Percentiles rank a stretch among this genome's conserved stretches.
Evolutionary conservation across 352 stramenopile species (phyloP).

Genomic region (Globisporangium parvum): DNA sequence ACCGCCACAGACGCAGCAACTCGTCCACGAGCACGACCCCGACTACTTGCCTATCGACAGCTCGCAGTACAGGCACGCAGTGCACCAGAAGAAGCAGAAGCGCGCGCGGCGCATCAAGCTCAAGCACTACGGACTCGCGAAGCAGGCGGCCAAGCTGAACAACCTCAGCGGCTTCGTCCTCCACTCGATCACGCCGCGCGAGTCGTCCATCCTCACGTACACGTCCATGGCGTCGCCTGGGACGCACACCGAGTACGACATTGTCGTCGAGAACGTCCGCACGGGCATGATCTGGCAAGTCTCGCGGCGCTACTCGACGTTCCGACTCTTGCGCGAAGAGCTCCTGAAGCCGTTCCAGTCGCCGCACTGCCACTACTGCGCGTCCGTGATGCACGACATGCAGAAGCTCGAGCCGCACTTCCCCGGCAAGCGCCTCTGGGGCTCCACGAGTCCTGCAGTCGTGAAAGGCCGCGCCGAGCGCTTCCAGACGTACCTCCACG

Average conservation of each 20-base stretch:
- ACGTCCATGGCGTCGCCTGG: slow-evolving; percentile 33
- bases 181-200: slow-evolving; percentile 52
- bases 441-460: slow-evolving; percentile 34
- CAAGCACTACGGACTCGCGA: slow-evolving; percentile 18
- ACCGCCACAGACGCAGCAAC: slow-evolving; percentile 1
- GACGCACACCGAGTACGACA: slow-evolving; percentile 61
- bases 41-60: slow-evolving; percentile 19
- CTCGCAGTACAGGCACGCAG: slow-evolving; percentile 11
- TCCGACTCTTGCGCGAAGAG: slow-evolving; percentile 56
- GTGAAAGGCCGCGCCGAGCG: slow-evolving; percentile 35
- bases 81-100: slow-evolving; percentile 12
- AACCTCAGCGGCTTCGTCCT: slow-evolving; percentile 54
- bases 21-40: slow-evolving; percentile 7
- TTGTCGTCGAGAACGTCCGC: slow-evolving; percentile 54
- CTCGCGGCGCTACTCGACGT: slow-evolving; percentile 58
- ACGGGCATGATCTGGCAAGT: slow-evolving; percentile 51
- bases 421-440: slow-evolving; percentile 55
- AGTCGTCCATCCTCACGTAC: slow-evolving; percentile 43
- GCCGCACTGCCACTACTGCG: slow-evolving; percentile 62
- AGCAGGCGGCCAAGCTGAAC: slow-evolving; percentile 21
- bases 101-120: slow-evolving; percentile 15
- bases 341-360: slow-evolving; percentile 39
- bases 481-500: slow-evolving; percentile 54
- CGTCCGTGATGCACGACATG: slow-evolving; percentile 36
- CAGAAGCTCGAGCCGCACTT: slow-evolving; percentile 41